Percentiles rank a stretch among this genome's conserved stretches.
These are phyloP conservation scores for Cercospora brassicicola DNA, from an alignment of 2,329 filamentous ascomycete species.

Conservation along the genomic window DNA sequence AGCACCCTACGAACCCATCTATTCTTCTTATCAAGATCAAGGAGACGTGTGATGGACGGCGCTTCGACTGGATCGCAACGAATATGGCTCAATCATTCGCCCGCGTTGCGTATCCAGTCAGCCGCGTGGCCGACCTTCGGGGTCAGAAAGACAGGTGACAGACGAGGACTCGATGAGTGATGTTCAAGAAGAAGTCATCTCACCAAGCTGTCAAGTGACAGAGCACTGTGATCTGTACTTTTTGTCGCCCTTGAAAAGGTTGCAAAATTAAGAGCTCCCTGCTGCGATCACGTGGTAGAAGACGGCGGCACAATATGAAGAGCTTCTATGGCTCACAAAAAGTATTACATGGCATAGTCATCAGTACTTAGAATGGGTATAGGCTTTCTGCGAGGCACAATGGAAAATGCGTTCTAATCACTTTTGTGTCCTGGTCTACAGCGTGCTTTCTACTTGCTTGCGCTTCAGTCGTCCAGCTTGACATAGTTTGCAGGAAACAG, in stretches of 20 bases:
- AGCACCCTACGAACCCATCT: not conserved
- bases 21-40: constrained; percentile 5
- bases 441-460: not conserved
- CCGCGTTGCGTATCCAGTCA: not conserved
- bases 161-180: not conserved
- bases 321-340: not conserved
- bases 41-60: not conserved
- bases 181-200: not conserved
- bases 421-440: not conserved
- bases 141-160: not conserved
- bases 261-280: not conserved
- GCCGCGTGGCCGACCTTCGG: not conserved
- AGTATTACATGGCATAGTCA: not conserved
- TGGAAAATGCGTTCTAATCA: not conserved
- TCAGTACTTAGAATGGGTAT: not conserved
- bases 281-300: not conserved
- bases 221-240: not conserved
- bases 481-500: constrained; percentile 68
- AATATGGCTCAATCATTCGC: not conserved
- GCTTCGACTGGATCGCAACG: constrained; percentile 1
- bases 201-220: not conserved
- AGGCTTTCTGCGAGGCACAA: not conserved
- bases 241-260: not conserved
- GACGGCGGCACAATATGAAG: not conserved
- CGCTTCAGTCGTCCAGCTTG: constrained; percentile 45